Conservation (phyloP, 768 basidiomycete genomes). For the Leccinum longicurvipes region DNA sequence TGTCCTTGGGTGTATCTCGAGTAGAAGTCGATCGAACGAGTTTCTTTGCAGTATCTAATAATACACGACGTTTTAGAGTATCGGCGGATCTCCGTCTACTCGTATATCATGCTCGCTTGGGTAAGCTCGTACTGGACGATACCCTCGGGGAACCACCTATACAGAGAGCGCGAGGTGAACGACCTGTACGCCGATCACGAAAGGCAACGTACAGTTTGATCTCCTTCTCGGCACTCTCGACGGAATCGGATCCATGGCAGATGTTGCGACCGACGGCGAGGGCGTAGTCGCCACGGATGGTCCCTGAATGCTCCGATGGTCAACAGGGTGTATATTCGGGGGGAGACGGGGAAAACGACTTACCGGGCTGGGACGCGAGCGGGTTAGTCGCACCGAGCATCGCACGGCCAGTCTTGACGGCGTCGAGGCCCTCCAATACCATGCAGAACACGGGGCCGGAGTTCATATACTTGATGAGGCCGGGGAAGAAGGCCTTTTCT, state of each 20-base stretch:
- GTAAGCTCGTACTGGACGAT: conserved; percentile 65
- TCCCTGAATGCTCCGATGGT: conserved; percentile 45
- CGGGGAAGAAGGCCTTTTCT: conserved; percentile 94
- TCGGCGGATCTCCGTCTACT: conserved; percentile 41
- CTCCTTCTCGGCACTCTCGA: conserved; percentile 91
- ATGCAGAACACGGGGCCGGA: conserved; percentile 94
- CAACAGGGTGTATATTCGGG: neutral
- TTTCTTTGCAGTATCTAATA: conserved; percentile 9
- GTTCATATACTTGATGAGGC: conserved; percentile 94
- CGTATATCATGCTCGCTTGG: conserved; percentile 73
- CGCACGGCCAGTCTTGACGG: conserved; percentile 90
- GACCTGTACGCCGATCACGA: neutral
- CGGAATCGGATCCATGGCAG: conserved; percentile 87
- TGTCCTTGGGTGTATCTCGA: neutral
- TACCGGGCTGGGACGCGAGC: conserved; percentile 80
- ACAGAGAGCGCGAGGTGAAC: conserved; percentile 4
- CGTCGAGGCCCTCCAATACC: conserved; percentile 94
- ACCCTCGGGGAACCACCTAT: conserved; percentile 92
- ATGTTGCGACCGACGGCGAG: conserved; percentile 95
- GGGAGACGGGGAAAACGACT: conserved; percentile 21
- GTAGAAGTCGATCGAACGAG: neutral
- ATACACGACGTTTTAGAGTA: conserved; percentile 12
- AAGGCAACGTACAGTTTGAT: conserved; percentile 70
- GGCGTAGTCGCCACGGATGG: conserved; percentile 94
- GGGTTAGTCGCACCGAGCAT: conserved; percentile 99